Evolutionary conservation across 1,139 yeast genomes (phyloP).

Genomic region (Scheffersomyces illinoinensis): DNA sequence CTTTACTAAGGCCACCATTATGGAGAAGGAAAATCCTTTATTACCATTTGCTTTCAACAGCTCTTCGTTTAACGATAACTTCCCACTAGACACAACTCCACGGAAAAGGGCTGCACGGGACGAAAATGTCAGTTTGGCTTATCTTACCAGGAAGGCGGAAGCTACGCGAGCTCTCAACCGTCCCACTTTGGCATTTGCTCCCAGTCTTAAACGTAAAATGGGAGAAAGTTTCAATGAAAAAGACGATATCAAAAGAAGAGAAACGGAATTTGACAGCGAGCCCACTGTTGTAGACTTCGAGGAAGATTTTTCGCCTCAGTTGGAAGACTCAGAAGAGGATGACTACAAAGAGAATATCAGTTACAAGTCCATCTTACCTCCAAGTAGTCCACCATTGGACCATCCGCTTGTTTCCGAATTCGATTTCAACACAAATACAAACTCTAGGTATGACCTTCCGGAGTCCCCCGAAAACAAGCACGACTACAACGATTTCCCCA

Average conservation of each 20-base stretch:
- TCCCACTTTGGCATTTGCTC: conserved; percentile 27
- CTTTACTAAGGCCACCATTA: conserved; percentile 5
- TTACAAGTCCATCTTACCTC: conserved; percentile 16
- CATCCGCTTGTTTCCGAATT: conserved; percentile 27
- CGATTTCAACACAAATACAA: conserved; percentile 23
- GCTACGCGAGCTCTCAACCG: conserved; percentile 16
- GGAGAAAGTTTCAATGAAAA: conserved; percentile 50
- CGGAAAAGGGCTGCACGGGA: conserved; percentile 34
- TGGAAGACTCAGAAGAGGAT: conserved; percentile 8
- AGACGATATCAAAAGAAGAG: conserved; percentile 43
- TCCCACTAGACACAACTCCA: conserved; percentile 36
- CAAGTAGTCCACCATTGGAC: conserved; percentile 35
- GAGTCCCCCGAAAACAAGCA: conserved; percentile 22
- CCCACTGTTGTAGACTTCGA: conserved; percentile 21
- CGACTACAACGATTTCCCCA: conserved; percentile 7
- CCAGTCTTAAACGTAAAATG: conserved; percentile 45
- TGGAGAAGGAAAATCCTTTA: conserved; percentile 42
- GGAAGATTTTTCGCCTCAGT: conserved; percentile 8
- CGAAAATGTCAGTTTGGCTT: conserved; percentile 40
- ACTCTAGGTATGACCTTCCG: conserved; percentile 22
- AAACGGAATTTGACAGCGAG: conserved; percentile 16
- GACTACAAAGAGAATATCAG: neutral
- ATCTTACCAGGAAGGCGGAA: conserved; percentile 25
- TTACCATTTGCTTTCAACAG: conserved; percentile 47
- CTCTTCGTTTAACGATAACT: conserved; percentile 24